Percentiles rank a stretch among this genome's conserved stretches.
Evolutionary conservation across 371 early-diverging fungal genomes (phyloP).

Genomic region (Mortierella sp.): DNA sequence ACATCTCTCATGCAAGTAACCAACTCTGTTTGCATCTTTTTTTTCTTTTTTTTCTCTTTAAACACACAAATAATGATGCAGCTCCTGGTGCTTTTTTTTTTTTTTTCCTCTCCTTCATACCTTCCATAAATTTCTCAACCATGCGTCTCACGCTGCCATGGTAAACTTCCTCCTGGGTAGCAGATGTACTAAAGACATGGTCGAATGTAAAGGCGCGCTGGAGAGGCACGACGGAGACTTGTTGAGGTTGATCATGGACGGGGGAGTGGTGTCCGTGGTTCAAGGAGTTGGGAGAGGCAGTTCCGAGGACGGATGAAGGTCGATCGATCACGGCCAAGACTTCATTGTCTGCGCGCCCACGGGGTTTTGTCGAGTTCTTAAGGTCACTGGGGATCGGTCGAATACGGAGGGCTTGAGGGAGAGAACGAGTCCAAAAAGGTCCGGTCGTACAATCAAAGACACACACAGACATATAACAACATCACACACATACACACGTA

Average conservation of each 20-base stretch:
- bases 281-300: conserved; percentile 52
- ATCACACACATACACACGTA: no score
- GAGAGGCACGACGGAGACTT: conserved; percentile 57
- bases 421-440: no score
- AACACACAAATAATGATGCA: no score
- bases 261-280: conserved; percentile 14
- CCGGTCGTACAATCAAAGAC: no score
- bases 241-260: conserved; percentile 42
- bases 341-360: conserved; percentile 56
- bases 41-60: no score
- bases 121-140: conserved; percentile 90
- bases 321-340: conserved; percentile 57
- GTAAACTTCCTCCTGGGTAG: conserved; percentile 83
- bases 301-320: conserved; percentile 41
- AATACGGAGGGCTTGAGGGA: conserved; percentile 66
- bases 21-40: no score
- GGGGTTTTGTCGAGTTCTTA: conserved; percentile 12
- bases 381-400: conserved; percentile 58
- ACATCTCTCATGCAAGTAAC: no score
- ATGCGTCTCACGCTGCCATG: conserved; percentile 71
- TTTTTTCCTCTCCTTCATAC: no score
- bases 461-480: no score
- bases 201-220: conserved; percentile 81
- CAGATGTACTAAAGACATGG: conserved; percentile 73
- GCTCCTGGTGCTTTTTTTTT: neutral